Percentiles rank a stretch among this genome's conserved stretches.
Conservation (phyloP, 1,284 basidiomycete species). For the Pseudozyma pruni region DNA sequence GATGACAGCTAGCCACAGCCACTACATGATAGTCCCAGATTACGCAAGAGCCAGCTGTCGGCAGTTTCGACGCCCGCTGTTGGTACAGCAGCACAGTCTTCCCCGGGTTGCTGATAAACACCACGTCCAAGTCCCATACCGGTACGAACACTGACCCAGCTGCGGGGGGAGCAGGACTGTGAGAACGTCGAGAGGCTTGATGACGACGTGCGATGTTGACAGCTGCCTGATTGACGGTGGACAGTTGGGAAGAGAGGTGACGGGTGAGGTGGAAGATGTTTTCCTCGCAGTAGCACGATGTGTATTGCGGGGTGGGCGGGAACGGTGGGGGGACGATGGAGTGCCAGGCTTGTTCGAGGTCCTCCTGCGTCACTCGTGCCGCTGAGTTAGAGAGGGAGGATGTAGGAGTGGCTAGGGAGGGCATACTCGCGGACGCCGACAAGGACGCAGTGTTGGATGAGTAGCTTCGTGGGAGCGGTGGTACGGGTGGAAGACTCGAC, state of each 20-base stretch:
- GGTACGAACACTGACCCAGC: slow-evolving; percentile 1
- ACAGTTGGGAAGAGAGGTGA: slow-evolving; percentile 7
- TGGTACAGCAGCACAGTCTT: slow-evolving; percentile 42
- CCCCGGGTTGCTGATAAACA: slow-evolving; percentile 46
- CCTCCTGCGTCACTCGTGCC: not conserved
- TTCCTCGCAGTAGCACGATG: slow-evolving; percentile 57
- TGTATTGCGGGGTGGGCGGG: slow-evolving; percentile 11
- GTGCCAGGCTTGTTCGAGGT: slow-evolving; percentile 7
- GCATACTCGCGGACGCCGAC: too few species aligned
- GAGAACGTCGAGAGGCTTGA: too few species aligned
- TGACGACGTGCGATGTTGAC: slow-evolving; percentile 4
- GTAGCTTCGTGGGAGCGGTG: not conserved
- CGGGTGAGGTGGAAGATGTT: slow-evolving; percentile 46
- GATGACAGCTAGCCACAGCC: slow-evolving; percentile 24
- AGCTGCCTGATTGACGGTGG: slow-evolving; percentile 3
- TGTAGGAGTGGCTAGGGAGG: too few species aligned
- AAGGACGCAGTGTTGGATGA: not conserved
- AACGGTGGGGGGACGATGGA: slow-evolving; percentile 22
- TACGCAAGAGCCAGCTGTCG: slow-evolving; percentile 30
- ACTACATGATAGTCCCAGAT: slow-evolving; percentile 62
- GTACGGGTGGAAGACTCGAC: not conserved
- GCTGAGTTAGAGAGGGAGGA: too few species aligned
- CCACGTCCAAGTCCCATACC: slow-evolving; percentile 38
- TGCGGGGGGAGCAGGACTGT: too few species aligned
- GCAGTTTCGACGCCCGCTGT: slow-evolving; percentile 36